These are phyloP conservation scores for Dactylellina parvicollis DNA, from an alignment of 2,329 filamentous ascomycete species.

Conservation along the genomic window DNA sequence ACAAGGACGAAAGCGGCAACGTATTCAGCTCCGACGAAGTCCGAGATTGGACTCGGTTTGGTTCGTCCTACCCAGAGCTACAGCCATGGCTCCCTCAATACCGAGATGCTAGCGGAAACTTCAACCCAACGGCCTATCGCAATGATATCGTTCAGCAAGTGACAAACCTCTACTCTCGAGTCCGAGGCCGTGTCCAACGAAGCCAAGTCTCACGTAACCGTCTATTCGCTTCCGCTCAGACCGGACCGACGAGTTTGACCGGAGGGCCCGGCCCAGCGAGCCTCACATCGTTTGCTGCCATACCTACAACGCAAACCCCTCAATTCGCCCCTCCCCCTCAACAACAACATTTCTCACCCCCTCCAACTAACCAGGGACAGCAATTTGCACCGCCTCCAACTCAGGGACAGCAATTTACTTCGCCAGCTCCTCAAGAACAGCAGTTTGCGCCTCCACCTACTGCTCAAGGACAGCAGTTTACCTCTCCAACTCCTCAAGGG, in stretches of 20 bases:
- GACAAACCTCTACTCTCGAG: constrained; percentile 39
- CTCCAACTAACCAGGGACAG: neutral
- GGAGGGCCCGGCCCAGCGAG: constrained; percentile 7
- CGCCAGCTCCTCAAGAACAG: constrained; percentile 5
- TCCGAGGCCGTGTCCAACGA: constrained; percentile 30
- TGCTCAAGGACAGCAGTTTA: constrained; percentile 9
- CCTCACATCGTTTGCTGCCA: constrained; percentile 24
- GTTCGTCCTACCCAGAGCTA: constrained; percentile 46
- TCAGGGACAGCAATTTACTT: constrained; percentile 1
- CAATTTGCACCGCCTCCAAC: constrained; percentile 33
- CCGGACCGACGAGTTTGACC: neutral
- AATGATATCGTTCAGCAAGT: constrained; percentile 43
- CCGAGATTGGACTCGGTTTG: constrained; percentile 45
- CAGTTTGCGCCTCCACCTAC: constrained; percentile 15
- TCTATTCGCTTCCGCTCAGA: constrained; percentile 30
- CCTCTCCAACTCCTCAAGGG: constrained; percentile 6
- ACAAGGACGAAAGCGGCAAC: constrained; percentile 17
- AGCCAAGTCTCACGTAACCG: constrained; percentile 42
- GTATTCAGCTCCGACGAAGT: constrained; percentile 38
- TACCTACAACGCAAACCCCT: constrained; percentile 29
- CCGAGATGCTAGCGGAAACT: constrained; percentile 26
- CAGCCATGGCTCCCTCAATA: constrained; percentile 49
- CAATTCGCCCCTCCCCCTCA: constrained; percentile 20
- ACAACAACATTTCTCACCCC: neutral
- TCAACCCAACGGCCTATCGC: constrained; percentile 29